Base-by-base conservation (phyloP, 2,329 filamentous ascomycete genomes). In the Cladosporium phlei region DNA sequence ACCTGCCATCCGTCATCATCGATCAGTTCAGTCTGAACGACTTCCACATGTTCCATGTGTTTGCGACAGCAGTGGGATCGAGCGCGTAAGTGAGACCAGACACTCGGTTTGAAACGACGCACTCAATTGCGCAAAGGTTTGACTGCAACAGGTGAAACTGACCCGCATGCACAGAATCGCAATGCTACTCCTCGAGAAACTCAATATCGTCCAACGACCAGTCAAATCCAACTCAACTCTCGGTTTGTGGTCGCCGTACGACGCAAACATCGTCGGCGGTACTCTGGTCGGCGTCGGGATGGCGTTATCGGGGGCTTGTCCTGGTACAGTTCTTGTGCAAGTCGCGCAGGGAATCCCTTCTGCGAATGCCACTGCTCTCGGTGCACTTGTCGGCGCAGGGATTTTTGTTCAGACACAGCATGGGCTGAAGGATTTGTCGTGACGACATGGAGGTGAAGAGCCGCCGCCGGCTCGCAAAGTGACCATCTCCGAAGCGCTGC, bases 251-350 rank as follows among this genome's bases (percentile, higher is more conserved):
- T 28, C 42, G 53, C 59, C 64, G 14, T 80, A 80, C 56, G 81
- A 84, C 55, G 82, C 80, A 47, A 86, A 86, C 60, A 63, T 85
- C 37, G 54, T 84, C 53, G 83, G 83, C 46, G 83, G 82, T 4
- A 58, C 70, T 12, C 64, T 85, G 2, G 72, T 83, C 20, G 82
- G 83, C 27, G 61, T 74, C n/a, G 83, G 83, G 46, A 84, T 86
- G 81, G 73, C 78, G 5, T 65, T 85, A 12, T 76, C 80, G 0
- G 81, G 80, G 7, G 76, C 81, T 0, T 85, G 82, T 49, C 80
- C 83, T 0, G 83, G 83, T 0, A 83, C 80, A 0, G 72, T 84
- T 5, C 72, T 83, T 38, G 74, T 77, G 0, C 82, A 86, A 62
- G 57, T 79, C 9, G 80, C 74, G 2, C 66, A 73, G 10, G 75